Conservation (phyloP, 495 filamentous ascomycete genomes). For the Annulohypoxylon moriforme region DNA sequence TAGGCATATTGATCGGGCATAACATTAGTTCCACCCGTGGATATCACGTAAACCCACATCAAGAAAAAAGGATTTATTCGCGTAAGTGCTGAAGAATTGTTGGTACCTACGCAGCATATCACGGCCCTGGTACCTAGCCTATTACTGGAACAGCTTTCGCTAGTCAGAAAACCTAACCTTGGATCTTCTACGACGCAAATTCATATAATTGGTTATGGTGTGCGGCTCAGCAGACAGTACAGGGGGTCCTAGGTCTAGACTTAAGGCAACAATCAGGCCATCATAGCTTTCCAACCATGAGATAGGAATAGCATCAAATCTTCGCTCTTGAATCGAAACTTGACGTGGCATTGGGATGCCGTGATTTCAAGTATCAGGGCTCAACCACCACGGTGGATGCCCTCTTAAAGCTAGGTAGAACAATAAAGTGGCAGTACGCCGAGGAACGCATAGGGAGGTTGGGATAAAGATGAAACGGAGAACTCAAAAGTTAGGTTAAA, state of each 20-base stretch:
- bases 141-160: not conserved
- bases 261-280: not conserved
- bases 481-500: not conserved
- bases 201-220: not conserved
- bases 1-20: not conserved
- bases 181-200: not conserved
- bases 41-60: not conserved
- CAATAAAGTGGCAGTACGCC: not conserved
- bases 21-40: not conserved
- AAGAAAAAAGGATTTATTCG: not conserved
- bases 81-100: not conserved
- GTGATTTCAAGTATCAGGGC: no score
- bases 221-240: not conserved
- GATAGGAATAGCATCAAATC: no score
- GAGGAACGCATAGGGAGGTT: not conserved
- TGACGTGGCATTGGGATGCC: no score
- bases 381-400: no score
- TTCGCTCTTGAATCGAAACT: no score
- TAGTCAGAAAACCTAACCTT: not conserved
- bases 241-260: not conserved
- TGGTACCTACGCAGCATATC: not conserved
- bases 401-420: no score
- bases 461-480: not conserved
- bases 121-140: not conserved
- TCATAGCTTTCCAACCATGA: not conserved